Base-by-base conservation (phyloP, 805 yeast genomes). In the Yarrowia sp. region DNA sequence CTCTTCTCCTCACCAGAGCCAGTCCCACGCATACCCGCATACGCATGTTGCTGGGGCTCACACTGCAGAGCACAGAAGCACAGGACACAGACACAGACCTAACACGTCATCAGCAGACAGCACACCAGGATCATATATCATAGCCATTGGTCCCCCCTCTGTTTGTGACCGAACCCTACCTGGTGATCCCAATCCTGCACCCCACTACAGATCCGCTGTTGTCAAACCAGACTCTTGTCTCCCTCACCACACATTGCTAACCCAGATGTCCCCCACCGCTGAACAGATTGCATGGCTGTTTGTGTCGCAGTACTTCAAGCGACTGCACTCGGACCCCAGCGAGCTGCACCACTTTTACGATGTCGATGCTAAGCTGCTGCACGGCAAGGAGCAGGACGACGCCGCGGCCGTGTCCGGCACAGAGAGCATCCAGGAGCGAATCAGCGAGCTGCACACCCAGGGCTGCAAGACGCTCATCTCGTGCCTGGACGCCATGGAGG, bases 251-350 rank as follows among this genome's bases (percentile, higher is more conserved):
- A 6, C 21, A 2, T 6, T 2, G 6, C 61, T 54, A 54, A 54
- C 61, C 12, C 61, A 54, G 61, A 54, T 54, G 61, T 41, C 67
- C 67, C 40, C 64, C 65, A 33, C 48, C 51, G 40, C 49, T 41
- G 63, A 58, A 43, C 63, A 68, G 38, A 73, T 78, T 46, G 81
- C 78, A 16, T 75, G 78, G 77, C 71, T 73, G 63, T 78, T 78
- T 68, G 77, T 76, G n/a, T 72, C 76, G 67, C 71, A 72, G 65
- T 78, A 78, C 69, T 78, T 79, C 67, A 70, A 76, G 14, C 66
- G 66, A 54, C 68, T 79, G 65, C 73, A 76, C 69, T 64, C 68
- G 48, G 67, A 71, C 49, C 77, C 77, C 36, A 66, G 68, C 43
- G 66, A 67, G 28, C 70, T 79, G 30, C 72, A 71, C 66, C 70